Evolutionary conservation across 2,329 filamentous ascomycete species (phyloP), one percentile per base, ranked within the genome.

Genomic region (Grosmannia serpens): DNA sequence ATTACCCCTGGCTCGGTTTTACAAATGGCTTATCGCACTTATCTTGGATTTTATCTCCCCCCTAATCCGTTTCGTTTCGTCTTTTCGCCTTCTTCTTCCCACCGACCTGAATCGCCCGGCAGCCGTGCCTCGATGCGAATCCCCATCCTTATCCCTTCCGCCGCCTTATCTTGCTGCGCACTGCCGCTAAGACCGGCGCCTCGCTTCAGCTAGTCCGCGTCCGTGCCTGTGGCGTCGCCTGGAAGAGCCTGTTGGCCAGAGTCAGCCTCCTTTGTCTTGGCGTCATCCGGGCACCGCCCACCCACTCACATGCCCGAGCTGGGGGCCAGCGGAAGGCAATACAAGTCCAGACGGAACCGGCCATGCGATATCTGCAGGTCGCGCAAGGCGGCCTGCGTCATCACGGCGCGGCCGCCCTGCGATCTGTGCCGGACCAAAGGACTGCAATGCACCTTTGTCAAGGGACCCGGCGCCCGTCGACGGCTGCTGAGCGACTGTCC

Each of bases 321-420:
- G 4, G 35, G 35, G 15, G 41, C 17, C 24, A 22, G 53, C 35
- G 27, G 31, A 20, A 44, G 53, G 17, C 38, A 17, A 8, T 47
- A 55, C 41, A 47, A 47, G 27, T 52, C 47, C 3, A 47, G 58
- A 22, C 58, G 58, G 15, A 59, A 59, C 29, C 46, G 58, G 13
- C 58, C 58, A 26, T 59, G 58, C 33, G 58, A 59, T 22, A n/a
- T 56, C 13, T 59, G 58, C 29, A 46, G 58, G 22, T 24, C 49
- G 13, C 53, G 58, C 31, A 59, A 59, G 53, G 53, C 55, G 11
- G 58, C 58, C 33, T 59, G 58, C 49, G 50, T 46, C 20, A 59
- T 59, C 27, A 38, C 31, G 22, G 17, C 33, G 4, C n/a, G 24
- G 10, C 53, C 58, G 11, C 58, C 58, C 4, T 59, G 58, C 41